Percentiles rank a stretch among this genome's conserved stretches.
phyloP scores from a whole-genome alignment of 495 filamentous ascomycete species.

The Lichenothelia convexa region DNA sequence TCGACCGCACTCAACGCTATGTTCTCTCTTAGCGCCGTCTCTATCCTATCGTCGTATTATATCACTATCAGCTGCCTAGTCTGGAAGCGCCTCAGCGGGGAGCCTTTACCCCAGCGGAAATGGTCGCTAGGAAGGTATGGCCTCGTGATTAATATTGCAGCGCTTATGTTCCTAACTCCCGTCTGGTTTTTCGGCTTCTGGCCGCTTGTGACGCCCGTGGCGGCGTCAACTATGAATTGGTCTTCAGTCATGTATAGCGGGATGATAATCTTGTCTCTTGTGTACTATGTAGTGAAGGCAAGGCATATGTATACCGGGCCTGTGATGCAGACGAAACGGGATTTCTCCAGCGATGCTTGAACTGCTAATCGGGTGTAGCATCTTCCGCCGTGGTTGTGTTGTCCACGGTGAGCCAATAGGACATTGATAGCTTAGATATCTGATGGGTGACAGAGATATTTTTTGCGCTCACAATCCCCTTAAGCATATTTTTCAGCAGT shows the following conservation, averaged over 20 bases:
- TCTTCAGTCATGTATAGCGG: constrained; percentile 22
- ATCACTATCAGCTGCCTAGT: constrained; percentile 6
- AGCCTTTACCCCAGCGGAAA: background rate
- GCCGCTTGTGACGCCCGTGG: constrained; percentile 1
- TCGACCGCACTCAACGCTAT: constrained; percentile 10
- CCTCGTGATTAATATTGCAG: constrained; percentile 3
- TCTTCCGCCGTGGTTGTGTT: too few species aligned
- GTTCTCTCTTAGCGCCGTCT: constrained; percentile 4
- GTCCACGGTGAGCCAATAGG: too few species aligned
- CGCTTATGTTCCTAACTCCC: constrained; percentile 3
- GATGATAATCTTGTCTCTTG: constrained; percentile 25
- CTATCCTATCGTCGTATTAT: constrained; percentile 7
- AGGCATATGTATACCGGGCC: constrained; percentile 26
- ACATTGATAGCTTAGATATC: too few species aligned
- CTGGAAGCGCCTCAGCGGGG: constrained; percentile 2
- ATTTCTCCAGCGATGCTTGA: too few species aligned
- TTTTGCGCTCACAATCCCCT: too few species aligned
- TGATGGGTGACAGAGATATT: too few species aligned
- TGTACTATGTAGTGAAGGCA: constrained; percentile 27
- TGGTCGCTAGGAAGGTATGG: constrained; percentile 3
- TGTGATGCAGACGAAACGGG: constrained; percentile 19
- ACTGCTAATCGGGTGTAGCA: too few species aligned
- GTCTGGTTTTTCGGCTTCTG: constrained; percentile 9
- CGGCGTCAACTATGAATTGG: constrained; percentile 7
- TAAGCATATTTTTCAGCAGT: too few species aligned